These are phyloP conservation scores for Phylloporus sp. DNA, from an alignment of 768 basidiomycete genomes.

Conservation along the genomic window DNA sequence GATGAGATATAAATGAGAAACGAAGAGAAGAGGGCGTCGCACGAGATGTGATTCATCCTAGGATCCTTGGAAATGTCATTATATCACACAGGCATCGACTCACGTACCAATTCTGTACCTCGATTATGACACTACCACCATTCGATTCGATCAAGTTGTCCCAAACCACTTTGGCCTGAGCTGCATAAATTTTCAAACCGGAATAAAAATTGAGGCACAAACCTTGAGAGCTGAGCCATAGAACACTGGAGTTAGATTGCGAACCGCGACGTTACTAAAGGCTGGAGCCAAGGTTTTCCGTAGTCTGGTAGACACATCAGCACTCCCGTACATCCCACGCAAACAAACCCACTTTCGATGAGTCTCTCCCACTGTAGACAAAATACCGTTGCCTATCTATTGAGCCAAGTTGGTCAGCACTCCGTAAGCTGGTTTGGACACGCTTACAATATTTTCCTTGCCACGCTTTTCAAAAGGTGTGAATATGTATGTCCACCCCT, in stretches of 20 bases:
- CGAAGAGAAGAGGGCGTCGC: not conserved
- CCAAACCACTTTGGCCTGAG: slow-evolving; percentile 30
- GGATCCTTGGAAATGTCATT: not conserved
- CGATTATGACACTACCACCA: slow-evolving; percentile 35
- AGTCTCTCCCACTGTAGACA: slow-evolving; percentile 40
- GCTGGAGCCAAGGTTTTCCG: slow-evolving; percentile 38
- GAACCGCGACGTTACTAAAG: slow-evolving; percentile 40
- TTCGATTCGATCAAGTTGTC: slow-evolving; percentile 22
- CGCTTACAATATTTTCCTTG: slow-evolving; percentile 27
- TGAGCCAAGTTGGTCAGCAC: slow-evolving; percentile 8
- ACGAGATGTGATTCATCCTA: slow-evolving; percentile 48
- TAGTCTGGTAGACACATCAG: no score
- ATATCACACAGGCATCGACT: not conserved
- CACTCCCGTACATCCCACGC: no score
- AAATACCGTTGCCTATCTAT: slow-evolving; percentile 36
- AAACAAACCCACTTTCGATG: slow-evolving; percentile 37
- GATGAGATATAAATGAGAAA: not conserved
- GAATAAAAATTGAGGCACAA: not conserved
- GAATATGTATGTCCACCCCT: no score
- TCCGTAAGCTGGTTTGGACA: no score
- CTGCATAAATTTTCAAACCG: not conserved
- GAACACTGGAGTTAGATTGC: slow-evolving; percentile 34
- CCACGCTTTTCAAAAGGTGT: slow-evolving; percentile 17
- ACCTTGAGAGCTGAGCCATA: slow-evolving; percentile 44
- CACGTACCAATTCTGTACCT: slow-evolving; percentile 45